A percentile compares a stretch with the other conserved stretches of the same genome.
phyloP scores from a whole-genome alignment of 768 basidiomycete species.

The Trametes coccinea region DNA sequence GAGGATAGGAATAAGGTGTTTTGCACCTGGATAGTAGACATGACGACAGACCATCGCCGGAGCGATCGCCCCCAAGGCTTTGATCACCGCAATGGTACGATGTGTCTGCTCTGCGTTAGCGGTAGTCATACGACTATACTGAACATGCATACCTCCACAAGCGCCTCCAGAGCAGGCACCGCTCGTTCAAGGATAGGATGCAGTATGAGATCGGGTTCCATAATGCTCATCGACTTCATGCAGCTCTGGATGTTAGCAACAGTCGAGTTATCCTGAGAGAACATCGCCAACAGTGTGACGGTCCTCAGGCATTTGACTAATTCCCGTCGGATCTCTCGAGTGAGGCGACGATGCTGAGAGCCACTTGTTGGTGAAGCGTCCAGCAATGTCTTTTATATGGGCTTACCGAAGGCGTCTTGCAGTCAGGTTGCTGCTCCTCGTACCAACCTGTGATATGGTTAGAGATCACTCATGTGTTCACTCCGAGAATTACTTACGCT shows the following conservation, averaged over 20 bases:
- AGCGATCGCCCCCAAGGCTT: conserved; percentile 78
- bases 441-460: conserved; percentile 58
- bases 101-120: conserved; percentile 55
- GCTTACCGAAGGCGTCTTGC: conserved; percentile 72
- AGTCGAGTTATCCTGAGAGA: conserved; percentile 77
- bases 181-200: conserved; percentile 81
- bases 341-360: conserved; percentile 69
- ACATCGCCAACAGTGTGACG: conserved; percentile 85
- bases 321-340: conserved; percentile 76
- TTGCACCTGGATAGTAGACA: conserved; percentile 80
- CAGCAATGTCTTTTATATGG: neutral
- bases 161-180: conserved; percentile 81
- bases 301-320: conserved; percentile 82
- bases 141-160: conserved; percentile 64
- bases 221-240: conserved; percentile 76
- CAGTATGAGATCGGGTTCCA: conserved; percentile 86
- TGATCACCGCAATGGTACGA: conserved; percentile 82
- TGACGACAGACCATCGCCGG: conserved; percentile 78
- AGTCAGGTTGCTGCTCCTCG: conserved; percentile 73
- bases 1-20: conserved; percentile 76
- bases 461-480: no score
- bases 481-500: conserved; percentile 45
- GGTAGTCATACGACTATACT: neutral
- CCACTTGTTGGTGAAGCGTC: conserved; percentile 3
- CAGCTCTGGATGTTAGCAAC: conserved; percentile 77